A percentile compares a stretch with the other conserved stretches of the same genome.
Evolutionary conservation across 805 yeast genomes (phyloP).

Genomic region (Starmerella scarabaei): DNA sequence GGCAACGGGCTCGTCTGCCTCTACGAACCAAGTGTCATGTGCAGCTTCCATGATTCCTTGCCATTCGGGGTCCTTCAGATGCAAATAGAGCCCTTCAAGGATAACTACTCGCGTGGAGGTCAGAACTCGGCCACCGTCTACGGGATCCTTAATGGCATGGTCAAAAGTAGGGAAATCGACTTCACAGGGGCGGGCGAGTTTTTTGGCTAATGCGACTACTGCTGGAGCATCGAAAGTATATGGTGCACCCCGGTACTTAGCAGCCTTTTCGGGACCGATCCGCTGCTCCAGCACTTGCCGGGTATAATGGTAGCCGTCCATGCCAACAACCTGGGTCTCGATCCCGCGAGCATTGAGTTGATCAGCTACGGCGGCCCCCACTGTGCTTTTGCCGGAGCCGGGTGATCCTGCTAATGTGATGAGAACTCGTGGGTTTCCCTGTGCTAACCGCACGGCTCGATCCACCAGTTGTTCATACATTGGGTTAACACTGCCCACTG

Average conservation of each 20-base stretch:
- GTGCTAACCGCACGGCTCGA: not conserved
- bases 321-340: constrained; percentile 34
- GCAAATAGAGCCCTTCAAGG: constrained; percentile 65
- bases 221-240: constrained; percentile 61
- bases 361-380: constrained; percentile 37
- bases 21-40: constrained; percentile 35
- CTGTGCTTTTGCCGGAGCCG: constrained; percentile 74
- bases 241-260: constrained; percentile 68
- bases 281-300: constrained; percentile 36
- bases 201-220: constrained; percentile 29
- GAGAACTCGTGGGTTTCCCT: constrained; percentile 31
- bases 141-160: constrained; percentile 58
- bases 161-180: constrained; percentile 52
- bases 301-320: constrained; percentile 71
- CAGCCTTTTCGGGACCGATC: constrained; percentile 44
- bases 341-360: constrained; percentile 27
- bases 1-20: constrained; percentile 35
- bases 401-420: constrained; percentile 64
- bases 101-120: constrained; percentile 43
- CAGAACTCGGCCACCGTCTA: constrained; percentile 36
- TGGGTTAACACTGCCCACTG: too few species aligned
- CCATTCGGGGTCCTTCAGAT: constrained; percentile 52
- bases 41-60: constrained; percentile 31
- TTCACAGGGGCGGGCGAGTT: constrained; percentile 20
- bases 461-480: not conserved